Evolutionary conservation across 164 flowering plant species (phyloP).

Genomic region (Vitis rupestris): DNA sequence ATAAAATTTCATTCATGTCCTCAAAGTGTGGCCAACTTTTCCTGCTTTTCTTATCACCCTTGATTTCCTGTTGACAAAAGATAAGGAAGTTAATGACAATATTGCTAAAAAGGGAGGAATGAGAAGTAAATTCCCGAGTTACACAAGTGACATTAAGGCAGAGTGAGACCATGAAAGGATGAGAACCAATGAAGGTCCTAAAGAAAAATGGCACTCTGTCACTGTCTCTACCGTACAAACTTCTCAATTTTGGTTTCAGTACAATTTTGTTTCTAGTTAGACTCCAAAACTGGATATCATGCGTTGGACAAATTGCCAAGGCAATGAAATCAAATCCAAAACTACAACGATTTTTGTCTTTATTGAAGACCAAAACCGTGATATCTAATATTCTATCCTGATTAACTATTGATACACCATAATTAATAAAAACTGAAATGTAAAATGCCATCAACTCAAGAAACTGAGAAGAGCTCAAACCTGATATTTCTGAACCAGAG

Average conservation of each 20-base stretch:
- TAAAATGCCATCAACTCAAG: neutral
- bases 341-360: neutral
- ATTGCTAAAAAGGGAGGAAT: neutral
- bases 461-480: conserved; percentile 32
- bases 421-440: neutral
- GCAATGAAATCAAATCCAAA: too few species aligned
- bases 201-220: too few species aligned
- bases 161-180: too few species aligned
- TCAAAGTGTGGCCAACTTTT: conserved; percentile 79
- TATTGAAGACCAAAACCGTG: neutral
- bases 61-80: conserved; percentile 56
- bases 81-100: neutral
- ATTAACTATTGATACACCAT: neutral
- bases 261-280: too few species aligned
- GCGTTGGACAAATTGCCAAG: too few species aligned
- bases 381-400: neutral
- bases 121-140: neutral
- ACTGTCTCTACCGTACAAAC: too few species aligned
- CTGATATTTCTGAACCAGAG: conserved; percentile 83
- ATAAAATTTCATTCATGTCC: conserved; percentile 56
- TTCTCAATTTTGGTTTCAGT: too few species aligned
- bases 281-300: too few species aligned
- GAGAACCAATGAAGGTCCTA: too few species aligned
- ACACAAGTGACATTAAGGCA: too few species aligned
- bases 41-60: conserved; percentile 37